A percentile compares a stretch with the other conserved stretches of the same genome.
phyloP scores from a whole-genome alignment of 2,329 filamentous ascomycete species.

The Nakataea oryzae region DNA sequence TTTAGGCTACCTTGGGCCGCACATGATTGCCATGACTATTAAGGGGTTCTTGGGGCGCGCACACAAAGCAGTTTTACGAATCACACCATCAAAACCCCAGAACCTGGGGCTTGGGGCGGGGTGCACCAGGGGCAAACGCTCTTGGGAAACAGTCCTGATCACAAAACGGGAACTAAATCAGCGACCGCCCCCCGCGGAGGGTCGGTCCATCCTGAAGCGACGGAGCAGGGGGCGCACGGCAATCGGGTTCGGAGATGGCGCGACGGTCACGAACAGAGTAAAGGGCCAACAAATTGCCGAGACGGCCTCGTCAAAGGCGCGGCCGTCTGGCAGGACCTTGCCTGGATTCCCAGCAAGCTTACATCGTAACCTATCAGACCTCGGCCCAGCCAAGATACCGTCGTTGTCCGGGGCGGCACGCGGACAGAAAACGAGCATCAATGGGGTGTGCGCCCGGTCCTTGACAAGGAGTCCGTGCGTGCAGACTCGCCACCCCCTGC shows the following conservation, averaged over 20 bases:
- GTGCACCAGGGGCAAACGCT: too few species aligned
- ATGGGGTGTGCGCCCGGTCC: too few species aligned
- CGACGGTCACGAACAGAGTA: too few species aligned
- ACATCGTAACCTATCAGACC: not conserved
- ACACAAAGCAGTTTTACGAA: not conserved
- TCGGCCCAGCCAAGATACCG: not conserved
- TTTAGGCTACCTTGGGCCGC: too few species aligned
- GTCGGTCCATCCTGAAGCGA: not conserved
- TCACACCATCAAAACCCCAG: not conserved
- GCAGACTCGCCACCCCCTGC: not conserved
- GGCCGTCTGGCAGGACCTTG: too few species aligned
- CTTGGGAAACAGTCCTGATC: too few species aligned
- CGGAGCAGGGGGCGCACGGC: not conserved
- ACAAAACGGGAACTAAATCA: not conserved
- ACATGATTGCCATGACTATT: too few species aligned
- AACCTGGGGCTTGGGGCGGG: not conserved
- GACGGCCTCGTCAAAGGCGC: too few species aligned
- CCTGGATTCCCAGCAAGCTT: not conserved
- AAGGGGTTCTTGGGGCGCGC: too few species aligned
- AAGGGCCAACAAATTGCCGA: too few species aligned
- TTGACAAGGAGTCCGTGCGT: not conserved
- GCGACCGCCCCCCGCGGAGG: too few species aligned
- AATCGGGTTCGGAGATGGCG: not conserved
- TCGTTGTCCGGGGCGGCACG: not conserved
- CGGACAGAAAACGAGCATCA: not conserved